Evolutionary conservation across 2,329 filamentous ascomycete species (phyloP), one percentile per base, ranked within the genome.

Genomic region (Hypoxylon sp.): DNA sequence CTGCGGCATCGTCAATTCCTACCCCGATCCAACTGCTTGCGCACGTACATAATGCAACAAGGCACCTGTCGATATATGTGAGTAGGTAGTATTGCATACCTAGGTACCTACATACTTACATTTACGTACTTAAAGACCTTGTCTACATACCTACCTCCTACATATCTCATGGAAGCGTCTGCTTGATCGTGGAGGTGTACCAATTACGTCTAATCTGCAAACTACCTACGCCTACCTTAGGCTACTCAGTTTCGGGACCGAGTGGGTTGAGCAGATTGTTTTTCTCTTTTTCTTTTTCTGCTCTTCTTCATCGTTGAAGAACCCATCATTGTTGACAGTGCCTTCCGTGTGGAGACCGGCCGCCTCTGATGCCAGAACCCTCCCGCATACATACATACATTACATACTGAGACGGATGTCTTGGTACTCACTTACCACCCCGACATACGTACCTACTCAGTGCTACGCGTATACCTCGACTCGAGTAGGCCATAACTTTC

Each of bases 401-500:
- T n/a, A n/a, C n/a, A n/a, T n/a, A n/a, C n/a, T n/a, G 36, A 8
- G 16, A 6, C 11, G 36, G 16, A 40, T 40, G 36, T 40, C 36
- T 40, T 40, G 16, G 36, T 40, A 40, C 36, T 36, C 16, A 50
- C 14, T 20, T 26, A 9, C 40, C 32, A 36, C 40, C 20, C 18
- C 30, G 24, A 40, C n/a, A 28, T 22, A n/a, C n/a, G n/a, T n/a
- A n/a, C n/a, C n/a, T n/a, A n/a, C n/a, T n/a, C n/a, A n/a, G n/a
- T n/a, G n/a, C 4, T 38, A 48, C 20, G 48, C 33, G 36, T 18
- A 52, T 30, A 49, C 26, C 53, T 49, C 52, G 18, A 9, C 61
- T 65, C 16, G 58, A 57, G 61, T 44, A 52, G 61, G 65, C 52
- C 48, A 65, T 51, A 65, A 56, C 20, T 62, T 68, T 61, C 54